Evolutionary conservation across 139 green algal genomes (phyloP), one percentile per base, ranked within the genome.

Genomic region (Asterochloris erici): DNA sequence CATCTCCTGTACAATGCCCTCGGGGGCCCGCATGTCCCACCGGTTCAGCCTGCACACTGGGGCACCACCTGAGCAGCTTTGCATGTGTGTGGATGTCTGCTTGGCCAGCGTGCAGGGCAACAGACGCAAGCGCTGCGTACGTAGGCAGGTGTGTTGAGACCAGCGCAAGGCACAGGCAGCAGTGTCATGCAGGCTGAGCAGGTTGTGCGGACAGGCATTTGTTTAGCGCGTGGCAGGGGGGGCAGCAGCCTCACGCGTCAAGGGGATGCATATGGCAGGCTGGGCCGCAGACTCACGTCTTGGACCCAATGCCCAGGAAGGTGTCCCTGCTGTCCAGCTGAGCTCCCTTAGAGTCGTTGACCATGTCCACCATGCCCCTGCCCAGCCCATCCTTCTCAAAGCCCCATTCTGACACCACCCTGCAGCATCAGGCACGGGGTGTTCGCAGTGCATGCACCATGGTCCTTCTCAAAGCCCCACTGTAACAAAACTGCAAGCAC

Each of bases 221-320:
- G n/a, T 54, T 2, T 6, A 54, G 38, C 38, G 6, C 6, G 6
- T 54, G 38, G 38, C 38, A 54, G 38, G 38, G 4, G 2, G 38
- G 38, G 38, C 38, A 54, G 38, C 6, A n/a, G n/a, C n/a, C n/a
- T 6, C 38, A 54, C 6, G 38, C 38, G 38, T 54, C 4, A 54
- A 54, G 38, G 38, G 2, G 38, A 54, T 54, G 38, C 38, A 54
- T 54, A 10, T 54, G 38, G 38, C 38, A 54, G 38, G 38, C 38
- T 54, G 38, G 38, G 6, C 38, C 2, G 38, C 38, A 54, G 38
- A 54, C 38, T 21, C n/a, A 84, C 66, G 92, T 88, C 91, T 98
- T 98, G 68, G 83, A 78, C 79, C 96, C 95, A 73, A 99, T 87
- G 24, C 95, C 95, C 60, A 99, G 89, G 86, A 99, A 98, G 79